Evolutionary conservation across 768 basidiomycete species (phyloP).

Genomic region (Crepidotus variabilis): DNA sequence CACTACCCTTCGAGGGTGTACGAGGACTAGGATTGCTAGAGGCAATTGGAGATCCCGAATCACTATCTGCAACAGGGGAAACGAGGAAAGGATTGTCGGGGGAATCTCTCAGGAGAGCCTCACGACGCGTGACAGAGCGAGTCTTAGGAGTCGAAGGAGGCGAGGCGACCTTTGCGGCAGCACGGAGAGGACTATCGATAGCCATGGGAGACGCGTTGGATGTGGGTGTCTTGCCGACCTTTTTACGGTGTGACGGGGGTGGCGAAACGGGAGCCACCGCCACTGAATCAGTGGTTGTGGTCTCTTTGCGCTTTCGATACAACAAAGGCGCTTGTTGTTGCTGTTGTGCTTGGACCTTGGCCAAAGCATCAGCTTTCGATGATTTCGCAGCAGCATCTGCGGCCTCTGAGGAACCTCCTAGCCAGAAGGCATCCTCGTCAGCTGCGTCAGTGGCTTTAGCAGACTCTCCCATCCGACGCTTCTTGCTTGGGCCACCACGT

Average conservation of each 20-base stretch:
- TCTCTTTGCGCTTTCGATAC: constrained; percentile 31
- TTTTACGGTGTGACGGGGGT: constrained; percentile 57
- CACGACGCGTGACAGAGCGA: constrained; percentile 20
- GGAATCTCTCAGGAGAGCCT: constrained; percentile 49
- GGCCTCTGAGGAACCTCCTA: constrained; percentile 23
- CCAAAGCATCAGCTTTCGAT: neutral
- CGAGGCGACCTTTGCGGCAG: constrained; percentile 14
- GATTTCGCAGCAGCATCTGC: neutral
- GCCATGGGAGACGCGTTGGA: constrained; percentile 8
- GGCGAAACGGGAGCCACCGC: constrained; percentile 54
- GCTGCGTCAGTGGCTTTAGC: constrained; percentile 30
- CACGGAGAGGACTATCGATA: constrained; percentile 1
- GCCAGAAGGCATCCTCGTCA: constrained; percentile 53
- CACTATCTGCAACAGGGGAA: constrained; percentile 32
- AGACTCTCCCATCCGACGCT: constrained; percentile 29
- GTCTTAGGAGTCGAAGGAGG: constrained; percentile 38
- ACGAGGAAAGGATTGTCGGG: constrained; percentile 71
- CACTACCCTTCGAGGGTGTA: constrained; percentile 30
- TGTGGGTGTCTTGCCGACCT: constrained; percentile 4
- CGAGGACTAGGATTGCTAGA: constrained; percentile 23
- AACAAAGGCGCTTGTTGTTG: constrained; percentile 23
- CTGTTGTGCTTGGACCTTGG: neutral
- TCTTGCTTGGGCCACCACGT: constrained; percentile 29
- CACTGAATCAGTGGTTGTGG: constrained; percentile 12
- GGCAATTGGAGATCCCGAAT: constrained; percentile 22